Base-by-base conservation (phyloP, 176 grass and related monocot species). In the Saccharum spontaneum region DNA sequence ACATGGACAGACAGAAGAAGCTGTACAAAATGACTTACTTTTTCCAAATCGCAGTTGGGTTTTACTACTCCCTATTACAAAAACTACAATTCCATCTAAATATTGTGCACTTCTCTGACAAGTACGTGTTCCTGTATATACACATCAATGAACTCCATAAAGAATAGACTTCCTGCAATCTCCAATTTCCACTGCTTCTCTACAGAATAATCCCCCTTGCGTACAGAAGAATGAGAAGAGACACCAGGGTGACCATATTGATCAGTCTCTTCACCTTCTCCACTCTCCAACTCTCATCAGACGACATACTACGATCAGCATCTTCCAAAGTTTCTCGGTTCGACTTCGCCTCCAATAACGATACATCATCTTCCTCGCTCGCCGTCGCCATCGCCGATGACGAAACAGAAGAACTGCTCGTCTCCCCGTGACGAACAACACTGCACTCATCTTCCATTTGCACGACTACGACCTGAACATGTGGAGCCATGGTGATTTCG, bases 251-350 rank as follows among this genome's bases (percentile, higher is more conserved):
- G 73, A 83, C 36, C 67, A 86, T 15, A 13, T 73, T 73, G 67
- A 90, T 67, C 67, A 86, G 48, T 26, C 69, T 90, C 79, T 82
- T 90, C 34, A 73, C 44, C 84, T 82, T 86, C 43, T 86, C 73
- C 73, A 39, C 67, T 6, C 73, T 82, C 88, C 83, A 66, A 14
- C 69, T 71, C 66, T 54, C 72, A 62, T 71, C 54, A 28, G 65
- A 82, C 3, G 10, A 49, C 49, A 76, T 57, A 63, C 38, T 7
- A 5, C 3, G 6, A 52, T 63, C 49, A 69, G 0, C 65, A 30
- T 49, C 39, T 72, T 63, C 63, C 37, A 5, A 3, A 1, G 18
- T 17, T 49, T 44, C 13, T 49, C 6, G 7, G 43, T 5, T 49
- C 3, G 71, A 10, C 13, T 73, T 48, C 46, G 15, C 14, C 48